phyloP scores from a whole-genome alignment of 257 asterid genomes.

The Thymus mandschuricus region DNA sequence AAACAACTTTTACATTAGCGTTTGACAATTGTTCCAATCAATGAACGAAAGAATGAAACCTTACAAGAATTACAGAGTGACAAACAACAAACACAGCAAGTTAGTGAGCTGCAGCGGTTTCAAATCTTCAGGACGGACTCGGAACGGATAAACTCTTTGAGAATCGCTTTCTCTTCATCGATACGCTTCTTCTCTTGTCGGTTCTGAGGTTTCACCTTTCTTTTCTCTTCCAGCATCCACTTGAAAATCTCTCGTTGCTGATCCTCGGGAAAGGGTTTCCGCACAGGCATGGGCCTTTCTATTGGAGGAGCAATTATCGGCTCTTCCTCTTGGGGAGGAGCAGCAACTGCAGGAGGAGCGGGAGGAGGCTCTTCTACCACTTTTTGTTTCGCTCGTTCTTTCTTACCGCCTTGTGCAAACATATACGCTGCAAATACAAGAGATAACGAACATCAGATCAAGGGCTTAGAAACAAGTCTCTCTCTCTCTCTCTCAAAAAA shows the following conservation, averaged over 20 bases:
- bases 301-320: constrained; percentile 42
- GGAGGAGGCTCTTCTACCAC: constrained; percentile 31
- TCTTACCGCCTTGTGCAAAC: constrained; percentile 55
- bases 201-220: constrained; percentile 57
- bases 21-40: background rate
- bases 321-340: constrained; percentile 40
- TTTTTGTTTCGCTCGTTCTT: constrained; percentile 41
- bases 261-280: constrained; percentile 52
- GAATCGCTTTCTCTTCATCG: constrained; percentile 69
- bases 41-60: background rate
- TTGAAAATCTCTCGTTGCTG: constrained; percentile 65
- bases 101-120: constrained; percentile 24
- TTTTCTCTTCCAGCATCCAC: constrained; percentile 79
- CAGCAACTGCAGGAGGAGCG: constrained; percentile 41
- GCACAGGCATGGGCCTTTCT: constrained; percentile 46
- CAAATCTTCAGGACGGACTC: constrained; percentile 51
- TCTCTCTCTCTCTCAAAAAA: background rate
- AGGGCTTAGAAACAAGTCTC: background rate
- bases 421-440: constrained; percentile 55
- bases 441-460: constrained; percentile 22
- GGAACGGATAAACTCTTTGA: constrained; percentile 57
- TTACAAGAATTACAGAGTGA: background rate
- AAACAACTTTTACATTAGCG: background rate
- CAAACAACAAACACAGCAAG: constrained; percentile 14
- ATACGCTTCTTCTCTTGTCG: constrained; percentile 54